Base-by-base conservation (phyloP, 805 yeast genomes). In the Saccharomycopsis guyanensis region DNA sequence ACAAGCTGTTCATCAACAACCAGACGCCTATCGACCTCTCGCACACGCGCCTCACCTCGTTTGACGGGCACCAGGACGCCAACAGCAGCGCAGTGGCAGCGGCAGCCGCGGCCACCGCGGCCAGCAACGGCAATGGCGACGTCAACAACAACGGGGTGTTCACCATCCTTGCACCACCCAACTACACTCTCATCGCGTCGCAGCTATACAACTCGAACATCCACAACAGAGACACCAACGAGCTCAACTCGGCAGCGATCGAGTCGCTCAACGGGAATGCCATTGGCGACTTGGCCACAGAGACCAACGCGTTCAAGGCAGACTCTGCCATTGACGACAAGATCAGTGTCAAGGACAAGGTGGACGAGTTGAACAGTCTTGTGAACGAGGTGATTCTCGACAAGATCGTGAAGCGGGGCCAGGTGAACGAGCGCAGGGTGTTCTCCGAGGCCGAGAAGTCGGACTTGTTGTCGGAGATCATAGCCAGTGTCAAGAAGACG, bases 311-410 rank as follows among this genome's bases (percentile, higher is more conserved):
- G 7, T 15, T 6, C 37, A 33, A 33, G 10, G 8, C 37, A 15
- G 37, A 33, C 7, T 12, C 19, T 5, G 37, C 20, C 10, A 33
- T 33, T 15, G 25, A 37, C 23, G 18, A 19, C 15, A 32, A 31
- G 35, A 41, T 15, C n/a, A 19, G 20, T 13, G 16, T 41, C n/a
- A 20, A 31, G 40, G 34, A 31, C 43, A 41, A 41, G 3, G 18
- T 32, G 13, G 40, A 41, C 22, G 44, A 41, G 40, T 41, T 41
- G 43, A n/a, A n/a, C 16, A 27, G 13, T 5, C 23, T 41, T 35
- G 25, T 29, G 13, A 24, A 41, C 16, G 29, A 27, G 13, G 20
- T 41, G 19, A 29, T 41, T n/a, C 13, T 41, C 34, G 44, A 41
- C 13, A 27, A 31, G 22, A 33, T 41, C n/a, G 24, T 41, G 16